Percentiles rank a stretch among this genome's conserved stretches.
Evolutionary conservation across 371 early-diverging fungal genomes (phyloP).

Genomic region (Circinella minor): DNA sequence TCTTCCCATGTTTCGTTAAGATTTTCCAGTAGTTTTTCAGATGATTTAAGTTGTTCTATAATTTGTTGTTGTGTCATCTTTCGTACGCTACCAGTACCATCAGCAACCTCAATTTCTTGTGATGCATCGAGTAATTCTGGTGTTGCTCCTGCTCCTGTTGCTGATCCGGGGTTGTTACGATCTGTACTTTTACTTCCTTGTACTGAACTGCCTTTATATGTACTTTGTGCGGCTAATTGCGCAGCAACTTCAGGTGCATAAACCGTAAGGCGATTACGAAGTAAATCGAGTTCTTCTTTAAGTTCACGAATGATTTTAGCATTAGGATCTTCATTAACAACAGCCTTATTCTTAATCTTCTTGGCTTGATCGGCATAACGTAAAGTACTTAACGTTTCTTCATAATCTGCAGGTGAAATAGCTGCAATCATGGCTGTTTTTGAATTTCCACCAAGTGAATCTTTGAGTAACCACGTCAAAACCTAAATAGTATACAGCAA

Average conservation of each 20-base stretch:
- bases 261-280: slow-evolving; percentile 67
- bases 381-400: slow-evolving; percentile 93
- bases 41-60: slow-evolving; percentile 81
- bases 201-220: slow-evolving; percentile 26
- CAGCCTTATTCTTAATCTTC: slow-evolving; percentile 88
- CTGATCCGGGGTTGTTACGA: slow-evolving; percentile 2
- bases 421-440: slow-evolving; percentile 95
- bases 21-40: slow-evolving; percentile 88
- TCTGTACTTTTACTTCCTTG: background rate
- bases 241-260: slow-evolving; percentile 66
- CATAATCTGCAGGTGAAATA: slow-evolving; percentile 80
- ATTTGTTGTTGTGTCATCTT: slow-evolving; percentile 67
- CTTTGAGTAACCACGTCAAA: slow-evolving; percentile 94
- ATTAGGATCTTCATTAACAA: slow-evolving; percentile 92
- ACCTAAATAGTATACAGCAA: slow-evolving; percentile 42
- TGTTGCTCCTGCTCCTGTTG: slow-evolving; percentile 7
- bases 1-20: slow-evolving; percentile 88
- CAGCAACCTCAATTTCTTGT: slow-evolving; percentile 49
- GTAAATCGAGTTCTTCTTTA: slow-evolving; percentile 78
- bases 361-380: slow-evolving; percentile 96
- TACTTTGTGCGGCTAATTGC: slow-evolving; percentile 42
- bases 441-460: slow-evolving; percentile 92
- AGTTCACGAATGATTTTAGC: slow-evolving; percentile 87
- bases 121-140: slow-evolving; percentile 6
- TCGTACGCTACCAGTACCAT: slow-evolving; percentile 50